Percentiles rank a stretch among this genome's conserved stretches.
These are phyloP conservation scores for Gnomoniopsis sp. DNA, from an alignment of 2,329 filamentous ascomycete species.

Conservation along the genomic window DNA sequence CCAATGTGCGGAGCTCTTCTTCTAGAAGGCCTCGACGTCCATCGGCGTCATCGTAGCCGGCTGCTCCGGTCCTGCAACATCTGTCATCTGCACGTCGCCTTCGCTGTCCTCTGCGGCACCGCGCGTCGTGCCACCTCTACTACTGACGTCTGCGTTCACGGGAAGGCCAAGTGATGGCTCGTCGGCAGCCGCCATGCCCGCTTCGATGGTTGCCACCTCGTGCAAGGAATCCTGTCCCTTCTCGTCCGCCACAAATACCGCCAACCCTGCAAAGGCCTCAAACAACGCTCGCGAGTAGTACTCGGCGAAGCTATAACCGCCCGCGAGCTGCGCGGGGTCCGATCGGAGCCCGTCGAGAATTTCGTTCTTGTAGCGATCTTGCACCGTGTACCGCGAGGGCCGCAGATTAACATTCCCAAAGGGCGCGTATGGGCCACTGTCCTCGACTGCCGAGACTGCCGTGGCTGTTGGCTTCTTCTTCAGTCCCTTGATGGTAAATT, in stretches of 20 bases:
- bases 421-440: constrained; percentile 79
- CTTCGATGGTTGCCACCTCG: constrained; percentile 32
- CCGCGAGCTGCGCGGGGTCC: constrained; percentile 65
- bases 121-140: not conserved
- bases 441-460: constrained; percentile 52
- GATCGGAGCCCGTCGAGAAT: constrained; percentile 66
- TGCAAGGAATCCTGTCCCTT: constrained; percentile 38
- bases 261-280: constrained; percentile 86
- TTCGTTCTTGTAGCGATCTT: constrained; percentile 69
- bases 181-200: constrained; percentile 25
- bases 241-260: constrained; percentile 83
- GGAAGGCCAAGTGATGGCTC: constrained; percentile 20
- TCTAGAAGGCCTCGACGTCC: constrained; percentile 45
- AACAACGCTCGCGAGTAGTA: constrained; percentile 79
- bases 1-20: not conserved
- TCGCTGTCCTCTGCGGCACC: not conserved
- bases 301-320: constrained; percentile 79
- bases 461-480: constrained; percentile 45
- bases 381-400: constrained; percentile 67
- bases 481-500: constrained; percentile 73
- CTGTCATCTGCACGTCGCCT: constrained; percentile 14
- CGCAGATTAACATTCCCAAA: constrained; percentile 73
- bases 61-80: constrained; percentile 34
- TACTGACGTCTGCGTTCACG: not conserved
- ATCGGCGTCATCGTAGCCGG: constrained; percentile 33